These are phyloP conservation scores for Saccharomycopsis vini DNA, from an alignment of 805 yeast genomes.

Conservation along the genomic window DNA sequence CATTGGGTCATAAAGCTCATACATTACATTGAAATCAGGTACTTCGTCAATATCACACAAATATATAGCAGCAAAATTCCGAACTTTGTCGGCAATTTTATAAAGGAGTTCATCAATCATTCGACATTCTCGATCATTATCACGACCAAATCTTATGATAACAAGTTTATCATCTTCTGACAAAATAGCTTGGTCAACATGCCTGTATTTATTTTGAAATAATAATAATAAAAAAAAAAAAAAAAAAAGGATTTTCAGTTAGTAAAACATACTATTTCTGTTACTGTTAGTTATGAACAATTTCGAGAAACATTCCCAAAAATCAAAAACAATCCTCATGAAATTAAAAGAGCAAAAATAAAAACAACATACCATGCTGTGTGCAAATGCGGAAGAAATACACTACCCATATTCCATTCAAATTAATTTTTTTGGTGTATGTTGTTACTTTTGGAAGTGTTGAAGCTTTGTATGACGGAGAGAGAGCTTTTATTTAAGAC, in stretches of 20 bases:
- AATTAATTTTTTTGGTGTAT: background rate
- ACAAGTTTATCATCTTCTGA: constrained; percentile 89
- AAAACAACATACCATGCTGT: constrained; percentile 50
- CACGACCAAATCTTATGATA: constrained; percentile 81
- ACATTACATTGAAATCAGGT: constrained; percentile 83
- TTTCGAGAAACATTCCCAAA: too few relatives aligned
- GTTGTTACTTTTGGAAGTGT: too few relatives aligned
- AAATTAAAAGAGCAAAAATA: background rate
- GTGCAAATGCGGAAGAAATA: constrained; percentile 69
- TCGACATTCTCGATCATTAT: constrained; percentile 70
- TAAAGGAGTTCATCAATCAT: constrained; percentile 81
- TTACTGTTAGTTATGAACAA: background rate
- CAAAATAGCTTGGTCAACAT: constrained; percentile 93
- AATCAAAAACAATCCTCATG: too few relatives aligned
- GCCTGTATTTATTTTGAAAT: constrained; percentile 37
- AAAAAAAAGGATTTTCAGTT: background rate
- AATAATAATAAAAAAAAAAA: background rate
- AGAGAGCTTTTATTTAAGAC: too few relatives aligned
- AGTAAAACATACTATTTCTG: background rate
- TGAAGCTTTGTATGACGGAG: too few relatives aligned
- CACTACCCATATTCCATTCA: constrained; percentile 55
- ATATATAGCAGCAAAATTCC: constrained; percentile 81
- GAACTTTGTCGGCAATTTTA: constrained; percentile 70
- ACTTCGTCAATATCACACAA: constrained; percentile 77
- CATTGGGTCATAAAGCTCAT: constrained; percentile 83